phyloP scores from a whole-genome alignment of 768 basidiomycete genomes.

The Russula earlei region DNA sequence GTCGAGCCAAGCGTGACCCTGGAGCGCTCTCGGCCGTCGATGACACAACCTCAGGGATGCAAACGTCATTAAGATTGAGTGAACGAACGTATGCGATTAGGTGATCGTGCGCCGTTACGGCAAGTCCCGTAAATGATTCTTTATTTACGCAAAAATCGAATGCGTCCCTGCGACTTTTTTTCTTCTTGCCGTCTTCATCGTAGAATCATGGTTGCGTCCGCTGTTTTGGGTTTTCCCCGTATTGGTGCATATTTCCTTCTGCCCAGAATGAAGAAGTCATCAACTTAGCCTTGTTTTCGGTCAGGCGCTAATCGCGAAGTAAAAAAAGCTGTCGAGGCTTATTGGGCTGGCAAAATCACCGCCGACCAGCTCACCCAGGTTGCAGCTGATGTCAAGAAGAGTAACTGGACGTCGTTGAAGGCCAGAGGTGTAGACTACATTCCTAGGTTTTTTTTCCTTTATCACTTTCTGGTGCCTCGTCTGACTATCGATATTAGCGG shows the following conservation, averaged over 20 bases:
- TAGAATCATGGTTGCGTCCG: slow-evolving; percentile 61
- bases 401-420: slow-evolving; percentile 83
- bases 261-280: background rate
- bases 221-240: slow-evolving; percentile 88
- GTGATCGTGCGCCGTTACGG: background rate
- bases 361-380: slow-evolving; percentile 82
- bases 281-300: background rate
- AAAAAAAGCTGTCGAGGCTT: slow-evolving; percentile 96
- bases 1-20: no score
- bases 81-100: background rate
- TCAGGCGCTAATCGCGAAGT: slow-evolving; percentile 88
- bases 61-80: background rate
- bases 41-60: background rate
- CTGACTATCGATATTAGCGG: slow-evolving; percentile 45
- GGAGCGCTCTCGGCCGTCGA: background rate
- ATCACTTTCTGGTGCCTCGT: slow-evolving; percentile 18
- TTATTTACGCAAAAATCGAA: slow-evolving; percentile 7
- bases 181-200: slow-evolving; percentile 20
- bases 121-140: slow-evolving; percentile 14
- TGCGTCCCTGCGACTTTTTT: slow-evolving; percentile 1
- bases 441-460: slow-evolving; percentile 58
- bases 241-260: slow-evolving; percentile 46
- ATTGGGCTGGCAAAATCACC: slow-evolving; percentile 90
- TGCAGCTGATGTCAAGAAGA: slow-evolving; percentile 80
- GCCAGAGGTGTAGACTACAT: slow-evolving; percentile 78